Evolutionary conservation across 2,329 filamentous ascomycete species (phyloP), one percentile per base, ranked within the genome.

Genomic region (Talaromyces sp.): DNA sequence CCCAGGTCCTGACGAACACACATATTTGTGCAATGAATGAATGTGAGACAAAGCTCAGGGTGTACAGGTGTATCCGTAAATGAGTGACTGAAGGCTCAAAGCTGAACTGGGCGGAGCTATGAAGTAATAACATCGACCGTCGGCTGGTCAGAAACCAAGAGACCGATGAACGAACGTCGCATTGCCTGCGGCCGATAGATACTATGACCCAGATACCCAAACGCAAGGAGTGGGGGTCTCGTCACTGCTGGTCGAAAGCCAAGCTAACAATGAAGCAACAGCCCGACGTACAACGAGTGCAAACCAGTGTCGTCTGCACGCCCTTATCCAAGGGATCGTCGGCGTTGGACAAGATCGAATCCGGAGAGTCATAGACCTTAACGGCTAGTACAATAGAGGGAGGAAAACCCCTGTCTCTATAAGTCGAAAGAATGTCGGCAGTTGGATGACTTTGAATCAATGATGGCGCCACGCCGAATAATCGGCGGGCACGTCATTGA

Each of bases 201-300:
- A 24, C 58, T 52, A 47, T 41, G 54, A 8, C n/a, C 43, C 45
- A 24, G 59, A 61, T 37, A 47, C 56, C 59, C 59, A 50, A 33
- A 31, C 37, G 16, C 57, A 16, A 61, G 43, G 59, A 48, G 39
- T 50, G 41, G 59, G 54, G 31, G 54, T 45, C 57, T 64, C 43
- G 54, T 37, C 54, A 59, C 62, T 54, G 45, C 52, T 59, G 31
- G 62, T 50, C 43, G 41, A 50, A 60, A 41, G 59, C 59, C 43
- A 19, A 50, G 45, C 33, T 52, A 59, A 27, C 43, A 45, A 50
- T 54, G 43, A 64, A 43, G 24, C 22, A 64, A 59, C 62, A 24
- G 62, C 62, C 62, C 33, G 39, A 41, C 33, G 50, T 37, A 50
- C 62, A 54, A 59, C n/a, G 24, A 50, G 62, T 64, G 54, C 54